Evolutionary conservation across 805 yeast genomes (phyloP).

Genomic region (Tetrapisispora taiwanensis): DNA sequence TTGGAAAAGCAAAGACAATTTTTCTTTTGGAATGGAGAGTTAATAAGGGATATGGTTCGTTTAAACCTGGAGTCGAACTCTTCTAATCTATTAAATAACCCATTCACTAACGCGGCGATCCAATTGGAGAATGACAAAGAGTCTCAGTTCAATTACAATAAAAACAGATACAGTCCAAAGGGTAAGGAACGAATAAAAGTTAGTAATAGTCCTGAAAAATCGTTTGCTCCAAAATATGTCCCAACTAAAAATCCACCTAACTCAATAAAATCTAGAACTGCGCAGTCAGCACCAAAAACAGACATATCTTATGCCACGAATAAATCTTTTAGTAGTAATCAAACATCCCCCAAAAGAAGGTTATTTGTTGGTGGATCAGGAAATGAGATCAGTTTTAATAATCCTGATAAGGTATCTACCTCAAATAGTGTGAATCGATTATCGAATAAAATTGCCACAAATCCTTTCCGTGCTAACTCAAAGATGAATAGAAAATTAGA

Average conservation of each 20-base stretch:
- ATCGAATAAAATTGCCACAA: not conserved
- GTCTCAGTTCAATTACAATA: not conserved
- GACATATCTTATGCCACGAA: too few relatives aligned
- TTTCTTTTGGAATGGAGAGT: conserved; percentile 23
- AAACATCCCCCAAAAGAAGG: not conserved
- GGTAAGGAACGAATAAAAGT: not conserved
- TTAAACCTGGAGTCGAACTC: conserved; percentile 16
- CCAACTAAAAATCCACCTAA: conserved; percentile 3
- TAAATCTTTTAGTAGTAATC: not conserved
- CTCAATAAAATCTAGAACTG: not conserved
- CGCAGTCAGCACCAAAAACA: not conserved
- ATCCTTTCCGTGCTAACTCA: not conserved
- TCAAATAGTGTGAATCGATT: not conserved
- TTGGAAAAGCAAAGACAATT: conserved; percentile 20
- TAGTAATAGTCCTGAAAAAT: not conserved
- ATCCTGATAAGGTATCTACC: not conserved
- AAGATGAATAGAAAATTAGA: conserved; percentile 6
- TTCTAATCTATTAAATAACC: conserved; percentile 3
- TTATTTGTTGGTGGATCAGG: not conserved
- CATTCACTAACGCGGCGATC: conserved; percentile 26
- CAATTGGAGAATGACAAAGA: conserved; percentile 10
- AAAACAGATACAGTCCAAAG: not conserved
- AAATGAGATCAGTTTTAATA: too few relatives aligned
- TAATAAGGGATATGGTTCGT: conserved; percentile 12
- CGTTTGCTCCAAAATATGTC: conserved; percentile 11